Evolutionary conservation across 2,329 filamentous ascomycete genomes (phyloP).

Genomic region (Diplodia scrobiculata): DNA sequence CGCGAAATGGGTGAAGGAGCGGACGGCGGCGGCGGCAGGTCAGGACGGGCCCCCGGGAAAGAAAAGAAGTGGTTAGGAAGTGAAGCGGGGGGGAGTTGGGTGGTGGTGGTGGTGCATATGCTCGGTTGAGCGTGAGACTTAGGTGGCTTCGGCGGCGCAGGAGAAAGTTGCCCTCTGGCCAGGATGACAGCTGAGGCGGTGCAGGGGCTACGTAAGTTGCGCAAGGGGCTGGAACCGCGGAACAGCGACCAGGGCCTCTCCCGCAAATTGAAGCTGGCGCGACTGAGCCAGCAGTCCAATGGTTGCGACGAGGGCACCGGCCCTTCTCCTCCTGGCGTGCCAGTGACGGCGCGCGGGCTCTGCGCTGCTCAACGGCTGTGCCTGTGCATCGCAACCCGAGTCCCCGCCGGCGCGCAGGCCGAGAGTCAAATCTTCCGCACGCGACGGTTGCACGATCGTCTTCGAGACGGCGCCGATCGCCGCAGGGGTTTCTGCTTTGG

Average conservation of each 20-base stretch:
- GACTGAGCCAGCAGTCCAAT: slow-evolving; percentile 1
- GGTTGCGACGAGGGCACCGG: not conserved
- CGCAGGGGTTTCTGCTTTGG: slow-evolving; percentile 16
- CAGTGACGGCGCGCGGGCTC: not conserved
- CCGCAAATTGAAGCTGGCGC: not conserved
- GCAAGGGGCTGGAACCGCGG: slow-evolving; percentile 21
- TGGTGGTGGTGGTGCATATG: slow-evolving; percentile 16
- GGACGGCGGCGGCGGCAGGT: slow-evolving; percentile 16
- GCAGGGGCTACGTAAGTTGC: slow-evolving; percentile 29
- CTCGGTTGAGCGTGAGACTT: slow-evolving; percentile 14
- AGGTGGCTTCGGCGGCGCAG: slow-evolving; percentile 26
- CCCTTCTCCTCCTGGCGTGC: not conserved
- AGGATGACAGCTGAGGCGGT: slow-evolving; percentile 27
- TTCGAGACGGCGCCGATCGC: slow-evolving; percentile 18
- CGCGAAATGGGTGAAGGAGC: slow-evolving; percentile 16
- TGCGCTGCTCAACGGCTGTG: not conserved
- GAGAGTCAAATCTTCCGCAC: slow-evolving; percentile 18
- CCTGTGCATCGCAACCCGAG: slow-evolving; percentile 1
- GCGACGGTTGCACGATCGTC: slow-evolving; percentile 23
- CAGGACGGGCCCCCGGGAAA: not conserved
- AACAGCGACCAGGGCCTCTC: not conserved
- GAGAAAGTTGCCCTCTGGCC: slow-evolving; percentile 15
- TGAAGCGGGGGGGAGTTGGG: not conserved
- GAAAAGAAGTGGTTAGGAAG: slow-evolving; percentile 11
- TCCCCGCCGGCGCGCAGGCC: slow-evolving; percentile 7